Evolutionary conservation across 139 green algal genomes (phyloP).

Genomic region (Coccomyxa sp.): DNA sequence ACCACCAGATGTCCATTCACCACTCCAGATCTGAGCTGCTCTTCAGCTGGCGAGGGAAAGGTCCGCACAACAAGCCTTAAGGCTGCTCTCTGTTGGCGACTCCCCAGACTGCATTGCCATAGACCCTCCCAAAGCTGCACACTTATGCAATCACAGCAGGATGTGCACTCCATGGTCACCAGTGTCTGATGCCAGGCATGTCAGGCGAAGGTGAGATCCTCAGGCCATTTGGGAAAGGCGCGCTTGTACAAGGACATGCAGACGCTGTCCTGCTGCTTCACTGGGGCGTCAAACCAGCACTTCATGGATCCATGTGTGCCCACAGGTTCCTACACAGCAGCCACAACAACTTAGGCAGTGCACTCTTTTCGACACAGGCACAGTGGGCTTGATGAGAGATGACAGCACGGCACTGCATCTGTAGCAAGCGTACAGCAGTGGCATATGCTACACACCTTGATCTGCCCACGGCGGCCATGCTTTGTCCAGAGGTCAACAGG

Average conservation of each 20-base stretch:
- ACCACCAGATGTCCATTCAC: too few species aligned
- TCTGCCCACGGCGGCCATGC: slow-evolving; percentile 80
- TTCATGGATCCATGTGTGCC: slow-evolving; percentile 97
- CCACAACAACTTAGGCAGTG: background rate
- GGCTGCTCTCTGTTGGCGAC: background rate
- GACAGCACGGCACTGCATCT: background rate
- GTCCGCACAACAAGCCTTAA: background rate
- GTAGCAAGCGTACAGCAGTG: background rate
- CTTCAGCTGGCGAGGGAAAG: background rate
- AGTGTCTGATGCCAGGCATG: background rate
- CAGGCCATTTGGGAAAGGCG: slow-evolving; percentile 88
- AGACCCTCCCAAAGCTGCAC: background rate
- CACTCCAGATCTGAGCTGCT: too few species aligned
- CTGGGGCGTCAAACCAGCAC: slow-evolving; percentile 83
- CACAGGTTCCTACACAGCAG: slow-evolving; percentile 66
- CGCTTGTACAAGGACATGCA: slow-evolving; percentile 97
- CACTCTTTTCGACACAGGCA: background rate
- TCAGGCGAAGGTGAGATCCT: slow-evolving; percentile 30
- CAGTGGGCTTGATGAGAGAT: background rate
- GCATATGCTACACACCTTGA: slow-evolving; percentile 43
- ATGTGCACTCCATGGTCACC: background rate
- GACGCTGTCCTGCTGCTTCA: slow-evolving; percentile 91
- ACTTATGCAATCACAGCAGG: too few species aligned
- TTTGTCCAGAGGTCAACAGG: slow-evolving; percentile 95
- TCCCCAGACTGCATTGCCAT: background rate